Percentiles rank a stretch among this genome's conserved stretches.
Conservation (phyloP, 2,329 filamentous ascomycete species). For the Pseudocercospora vitis region DNA sequence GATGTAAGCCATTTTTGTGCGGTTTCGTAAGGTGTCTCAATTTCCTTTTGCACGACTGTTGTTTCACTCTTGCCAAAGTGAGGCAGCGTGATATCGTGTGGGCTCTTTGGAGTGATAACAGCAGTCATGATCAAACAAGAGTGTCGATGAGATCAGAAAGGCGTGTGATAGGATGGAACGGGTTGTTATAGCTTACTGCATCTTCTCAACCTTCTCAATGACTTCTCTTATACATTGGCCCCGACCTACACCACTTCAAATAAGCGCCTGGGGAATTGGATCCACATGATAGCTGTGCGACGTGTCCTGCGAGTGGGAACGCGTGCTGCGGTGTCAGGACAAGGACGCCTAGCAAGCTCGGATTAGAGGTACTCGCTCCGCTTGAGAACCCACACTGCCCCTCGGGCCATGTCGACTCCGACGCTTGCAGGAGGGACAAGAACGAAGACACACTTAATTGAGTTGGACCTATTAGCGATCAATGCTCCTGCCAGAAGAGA, state of each 20-base stretch:
- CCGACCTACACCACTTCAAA: no score
- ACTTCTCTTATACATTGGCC: neutral
- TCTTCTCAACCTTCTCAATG: neutral
- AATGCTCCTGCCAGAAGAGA: no score
- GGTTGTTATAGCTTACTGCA: neutral
- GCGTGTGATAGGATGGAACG: neutral
- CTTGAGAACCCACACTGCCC: neutral
- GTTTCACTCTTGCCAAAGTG: conserved; percentile 29
- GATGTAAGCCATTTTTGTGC: conserved; percentile 35
- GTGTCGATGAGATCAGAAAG: no score
- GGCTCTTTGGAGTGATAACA: conserved; percentile 3
- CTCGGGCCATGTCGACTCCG: conserved; percentile 11
- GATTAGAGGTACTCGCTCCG: neutral
- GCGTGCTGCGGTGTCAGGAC: neutral
- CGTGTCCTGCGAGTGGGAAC: neutral
- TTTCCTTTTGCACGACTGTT: conserved; percentile 15
- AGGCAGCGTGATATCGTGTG: conserved; percentile 34
- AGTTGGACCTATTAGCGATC: no score
- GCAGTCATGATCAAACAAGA: no score
- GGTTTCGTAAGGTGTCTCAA: conserved; percentile 25
- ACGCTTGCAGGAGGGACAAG: no score
- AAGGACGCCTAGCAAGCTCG: neutral
- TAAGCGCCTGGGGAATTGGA: no score
- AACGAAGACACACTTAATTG: no score
- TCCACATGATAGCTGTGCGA: neutral